Base-by-base conservation (phyloP, 2,329 filamentous ascomycete genomes). In the Phaeomoniella chlamydospora region DNA sequence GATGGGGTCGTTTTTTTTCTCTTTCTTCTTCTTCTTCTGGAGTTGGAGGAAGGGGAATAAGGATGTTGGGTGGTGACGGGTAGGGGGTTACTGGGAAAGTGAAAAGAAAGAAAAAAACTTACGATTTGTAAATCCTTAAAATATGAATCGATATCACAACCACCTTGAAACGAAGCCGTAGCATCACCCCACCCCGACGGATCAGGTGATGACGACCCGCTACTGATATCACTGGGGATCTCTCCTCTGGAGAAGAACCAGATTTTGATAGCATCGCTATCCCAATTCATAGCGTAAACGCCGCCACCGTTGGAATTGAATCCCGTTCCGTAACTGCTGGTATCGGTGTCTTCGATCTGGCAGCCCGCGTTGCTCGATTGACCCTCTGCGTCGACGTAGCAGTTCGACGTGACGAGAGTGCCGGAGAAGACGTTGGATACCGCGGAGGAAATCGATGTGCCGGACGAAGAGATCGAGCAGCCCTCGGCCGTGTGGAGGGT, bases 251-350 rank as follows among this genome's bases (percentile, higher is more conserved):
- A 66, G 59, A 93, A 94, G 68, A 84, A 88, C 73, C 77, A 94
- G 44, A 93, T 67, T 29, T 69, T 69, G 55, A 96, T 90, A 43
- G 66, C 66, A 0, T 69, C 53, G 18, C 69, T 67, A 2, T 79
- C 84, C 82, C 86, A 93, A 55, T 86, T 76, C 38, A 78, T 72
- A 19, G 74, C 80, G 48, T 80, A 86, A 32, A 86, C 66, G 29
- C 80, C 82, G 15, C 81, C 81, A 6, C 70, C 68, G 18, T 58
- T 68, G 15, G 61, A 61, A 57, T 90, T 90, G 65, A 92, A 86
- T 4, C 70, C 73, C 16, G 70, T 61, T 11, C 80, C 80, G 45
- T 76, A 82, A 44, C 68, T 72, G 31, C 62, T 53, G 34, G 66
- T 64, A 46, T 69, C 60, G 16, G 57, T 47, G 2, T 69, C 69